A percentile compares a stretch with the other conserved stretches of the same genome.
Conservation (phyloP, 148 eudicot genomes). For the Dysphania ambrosioides region DNA sequence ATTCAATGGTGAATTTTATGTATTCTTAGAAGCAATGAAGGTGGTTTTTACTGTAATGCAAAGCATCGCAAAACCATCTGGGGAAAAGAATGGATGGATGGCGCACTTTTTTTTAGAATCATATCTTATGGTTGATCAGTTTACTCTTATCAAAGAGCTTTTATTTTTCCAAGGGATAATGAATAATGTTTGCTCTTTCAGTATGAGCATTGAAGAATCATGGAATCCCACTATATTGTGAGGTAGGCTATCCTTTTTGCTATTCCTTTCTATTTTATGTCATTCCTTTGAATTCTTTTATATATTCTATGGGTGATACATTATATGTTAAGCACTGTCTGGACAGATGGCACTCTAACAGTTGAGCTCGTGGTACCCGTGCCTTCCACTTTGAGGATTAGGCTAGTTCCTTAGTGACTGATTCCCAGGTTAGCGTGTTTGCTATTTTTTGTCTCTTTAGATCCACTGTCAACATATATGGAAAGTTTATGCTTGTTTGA, state of each 20-base stretch:
- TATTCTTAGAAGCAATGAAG: neutral
- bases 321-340: neutral
- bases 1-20: constrained; percentile 7
- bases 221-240: neutral
- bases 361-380: neutral
- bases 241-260: constrained; percentile 4
- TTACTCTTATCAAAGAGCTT: neutral
- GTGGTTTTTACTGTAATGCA: neutral
- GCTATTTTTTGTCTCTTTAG: neutral
- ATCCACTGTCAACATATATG: neutral
- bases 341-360: neutral
- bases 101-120: neutral
- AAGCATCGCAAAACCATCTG: neutral
- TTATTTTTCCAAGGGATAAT: constrained; percentile 1
- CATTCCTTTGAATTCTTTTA: neutral
- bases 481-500: neutral
- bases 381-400: neutral
- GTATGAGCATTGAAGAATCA: neutral
- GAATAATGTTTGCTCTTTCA: neutral
- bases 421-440: neutral
- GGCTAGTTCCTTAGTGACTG: neutral
- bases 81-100: neutral
- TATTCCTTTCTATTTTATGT: neutral
- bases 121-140: neutral
- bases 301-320: neutral